A percentile compares a stretch with the other conserved stretches of the same genome.
Conservation (phyloP, 768 basidiomycete species). For the Tylopilus subfusipes region DNA sequence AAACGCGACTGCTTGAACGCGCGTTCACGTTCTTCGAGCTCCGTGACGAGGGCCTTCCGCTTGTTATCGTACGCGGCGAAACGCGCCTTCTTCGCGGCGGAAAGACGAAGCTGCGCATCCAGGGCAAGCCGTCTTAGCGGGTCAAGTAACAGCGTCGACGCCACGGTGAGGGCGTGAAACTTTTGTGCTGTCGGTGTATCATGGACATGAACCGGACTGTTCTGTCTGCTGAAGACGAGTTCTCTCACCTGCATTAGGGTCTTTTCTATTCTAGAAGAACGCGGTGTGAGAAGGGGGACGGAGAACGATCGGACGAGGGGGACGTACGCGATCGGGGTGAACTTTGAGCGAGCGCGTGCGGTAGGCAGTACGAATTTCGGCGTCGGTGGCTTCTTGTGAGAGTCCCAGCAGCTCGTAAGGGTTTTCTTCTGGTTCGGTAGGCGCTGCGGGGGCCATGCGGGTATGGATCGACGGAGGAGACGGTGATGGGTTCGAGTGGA, state of each 20-base stretch:
- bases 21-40: constrained; percentile 74
- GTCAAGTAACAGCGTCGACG: constrained; percentile 78
- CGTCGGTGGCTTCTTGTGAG: constrained; percentile 62
- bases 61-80: constrained; percentile 69
- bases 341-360: constrained; percentile 78
- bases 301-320: constrained; percentile 7
- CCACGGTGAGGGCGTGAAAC: constrained; percentile 81
- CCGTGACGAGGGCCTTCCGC: constrained; percentile 69
- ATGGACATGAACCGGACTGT: neutral
- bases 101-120: constrained; percentile 73
- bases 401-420: constrained; percentile 72
- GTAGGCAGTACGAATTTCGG: constrained; percentile 78
- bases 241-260: constrained; percentile 66
- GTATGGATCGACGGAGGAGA: neutral
- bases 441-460: constrained; percentile 24
- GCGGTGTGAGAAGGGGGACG: constrained; percentile 11
- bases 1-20: constrained; percentile 68
- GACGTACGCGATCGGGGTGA: constrained; percentile 77
- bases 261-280: constrained; percentile 64
- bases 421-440: constrained; percentile 56
- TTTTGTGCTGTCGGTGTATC: constrained; percentile 50
- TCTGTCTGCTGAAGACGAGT: neutral
- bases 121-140: constrained; percentile 74
- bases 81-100: constrained; percentile 65
- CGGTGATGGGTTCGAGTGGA: no score